Evolutionary conservation across 2,329 filamentous ascomycete species (phyloP).

Genomic region (Kalaharituber pfeilii): DNA sequence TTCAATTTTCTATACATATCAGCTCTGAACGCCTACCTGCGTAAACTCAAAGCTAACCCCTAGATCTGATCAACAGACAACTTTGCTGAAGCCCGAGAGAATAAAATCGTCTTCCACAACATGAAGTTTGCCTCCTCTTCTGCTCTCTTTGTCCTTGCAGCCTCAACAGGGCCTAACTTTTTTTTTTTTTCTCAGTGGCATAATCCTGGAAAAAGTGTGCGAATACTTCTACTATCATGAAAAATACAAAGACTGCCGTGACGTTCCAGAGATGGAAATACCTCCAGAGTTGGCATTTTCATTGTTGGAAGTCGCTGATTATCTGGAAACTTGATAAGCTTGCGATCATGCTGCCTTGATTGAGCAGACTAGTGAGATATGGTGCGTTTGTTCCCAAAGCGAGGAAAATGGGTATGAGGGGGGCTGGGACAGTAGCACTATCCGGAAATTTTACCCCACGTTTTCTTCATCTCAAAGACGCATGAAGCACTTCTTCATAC

Average conservation of each 20-base stretch:
- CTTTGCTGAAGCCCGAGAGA: slow-evolving; percentile 42
- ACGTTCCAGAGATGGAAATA: slow-evolving; percentile 45
- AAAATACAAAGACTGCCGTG: slow-evolving; percentile 36
- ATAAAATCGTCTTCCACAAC: slow-evolving; percentile 41
- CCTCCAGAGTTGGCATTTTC: slow-evolving; percentile 48
- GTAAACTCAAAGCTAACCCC: background rate
- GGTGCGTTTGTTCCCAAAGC: no score
- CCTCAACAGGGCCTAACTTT: no score
- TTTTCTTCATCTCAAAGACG: no score
- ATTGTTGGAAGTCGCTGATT: slow-evolving; percentile 50
- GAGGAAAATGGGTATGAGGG: no score
- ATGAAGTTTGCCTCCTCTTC: slow-evolving; percentile 34
- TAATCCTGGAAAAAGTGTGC: slow-evolving; percentile 51
- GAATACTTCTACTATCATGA: slow-evolving; percentile 54
- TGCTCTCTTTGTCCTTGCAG: background rate
- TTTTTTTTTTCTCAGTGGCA: slow-evolving; percentile 38
- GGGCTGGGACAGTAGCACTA: no score
- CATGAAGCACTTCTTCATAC: no score
- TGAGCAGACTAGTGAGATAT: no score
- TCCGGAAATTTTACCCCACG: no score
- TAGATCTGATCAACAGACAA: slow-evolving; percentile 31
- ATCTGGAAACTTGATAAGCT: slow-evolving; percentile 29
- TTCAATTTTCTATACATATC: no score
- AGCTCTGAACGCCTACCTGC: no score
- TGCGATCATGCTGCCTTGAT: no score